Percentiles rank a stretch among this genome's conserved stretches.
Conservation (phyloP, 108 stramenopile genomes). For the Cylindrotheca fusiformis region DNA sequence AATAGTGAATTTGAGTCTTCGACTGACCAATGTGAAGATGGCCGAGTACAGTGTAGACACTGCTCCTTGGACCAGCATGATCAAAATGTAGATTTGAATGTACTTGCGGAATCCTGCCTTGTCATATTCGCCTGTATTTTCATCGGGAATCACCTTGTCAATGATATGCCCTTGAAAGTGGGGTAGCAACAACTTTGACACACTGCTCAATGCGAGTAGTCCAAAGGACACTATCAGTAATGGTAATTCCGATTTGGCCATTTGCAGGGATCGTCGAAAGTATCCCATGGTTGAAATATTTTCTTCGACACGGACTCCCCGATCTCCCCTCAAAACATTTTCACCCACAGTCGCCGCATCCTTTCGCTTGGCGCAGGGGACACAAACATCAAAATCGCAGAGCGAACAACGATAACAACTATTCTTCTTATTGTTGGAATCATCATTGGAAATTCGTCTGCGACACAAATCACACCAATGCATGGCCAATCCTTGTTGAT, state of each 20-base stretch:
- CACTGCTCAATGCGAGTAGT: constrained; percentile 29
- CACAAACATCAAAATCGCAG: constrained; percentile 58
- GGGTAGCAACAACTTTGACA: constrained; percentile 34
- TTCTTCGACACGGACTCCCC: constrained; percentile 36
- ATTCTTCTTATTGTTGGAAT: not conserved
- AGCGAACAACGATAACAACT: constrained; percentile 44
- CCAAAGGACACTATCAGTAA: constrained; percentile 30
- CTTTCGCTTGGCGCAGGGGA: constrained; percentile 28
- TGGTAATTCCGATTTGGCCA: constrained; percentile 32
- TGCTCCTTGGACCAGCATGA: constrained; percentile 38
- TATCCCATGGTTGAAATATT: constrained; percentile 29
- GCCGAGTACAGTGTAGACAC: constrained; percentile 34
- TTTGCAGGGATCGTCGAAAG: constrained; percentile 33
- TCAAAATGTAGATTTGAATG: constrained; percentile 34
- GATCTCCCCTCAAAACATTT: constrained; percentile 41
- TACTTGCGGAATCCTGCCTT: constrained; percentile 31
- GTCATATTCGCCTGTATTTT: constrained; percentile 18
- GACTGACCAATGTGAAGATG: constrained; percentile 35
- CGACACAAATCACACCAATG: constrained; percentile 53
- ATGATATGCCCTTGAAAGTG: constrained; percentile 50
- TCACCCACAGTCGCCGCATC: constrained; percentile 43
- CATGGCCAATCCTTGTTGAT: constrained; percentile 7
- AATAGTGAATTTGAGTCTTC: constrained; percentile 28
- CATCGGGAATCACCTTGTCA: constrained; percentile 41
- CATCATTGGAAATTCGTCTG: constrained; percentile 8